Percentiles rank a stretch among this genome's conserved stretches.
Evolutionary conservation across 495 filamentous ascomycete genomes (phyloP).

Genomic region (Bacidia rubella): DNA sequence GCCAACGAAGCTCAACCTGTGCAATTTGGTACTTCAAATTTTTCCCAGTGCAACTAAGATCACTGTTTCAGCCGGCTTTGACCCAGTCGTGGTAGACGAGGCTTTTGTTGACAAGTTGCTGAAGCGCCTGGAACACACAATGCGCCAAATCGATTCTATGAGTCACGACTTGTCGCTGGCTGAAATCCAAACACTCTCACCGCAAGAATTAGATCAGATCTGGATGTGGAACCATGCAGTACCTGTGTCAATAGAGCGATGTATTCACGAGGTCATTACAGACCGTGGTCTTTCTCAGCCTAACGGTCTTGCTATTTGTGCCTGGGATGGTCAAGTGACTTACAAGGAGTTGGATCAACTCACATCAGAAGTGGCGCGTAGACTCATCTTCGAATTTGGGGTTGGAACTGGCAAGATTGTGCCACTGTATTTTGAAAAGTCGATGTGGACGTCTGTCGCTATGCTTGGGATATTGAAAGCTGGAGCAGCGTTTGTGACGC

Average conservation of each 20-base stretch:
- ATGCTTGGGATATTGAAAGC: conserved; percentile 41
- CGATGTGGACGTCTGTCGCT: conserved; percentile 36
- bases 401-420: conserved; percentile 30
- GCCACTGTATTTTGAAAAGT: conserved; percentile 44
- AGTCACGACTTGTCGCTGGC: too few relatives aligned
- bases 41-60: too few relatives aligned
- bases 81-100: too few relatives aligned
- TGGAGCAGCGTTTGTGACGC: conserved; percentile 25
- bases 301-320: neutral
- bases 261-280: neutral
- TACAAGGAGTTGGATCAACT: neutral
- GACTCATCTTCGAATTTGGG: conserved; percentile 5
- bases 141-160: too few relatives aligned
- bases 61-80: too few relatives aligned
- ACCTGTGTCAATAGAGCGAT: neutral
- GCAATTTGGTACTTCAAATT: too few relatives aligned
- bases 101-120: too few relatives aligned
- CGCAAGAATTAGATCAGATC: neutral
- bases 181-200: neutral
- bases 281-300: neutral
- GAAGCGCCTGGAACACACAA: too few relatives aligned
- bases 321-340: neutral
- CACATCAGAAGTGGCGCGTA: neutral
- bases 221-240: neutral
- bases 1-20: too few relatives aligned